These are phyloP conservation scores for Aspergillus oerlinghausenensis DNA, from an alignment of 2,329 filamentous ascomycete species.

Conservation along the genomic window DNA sequence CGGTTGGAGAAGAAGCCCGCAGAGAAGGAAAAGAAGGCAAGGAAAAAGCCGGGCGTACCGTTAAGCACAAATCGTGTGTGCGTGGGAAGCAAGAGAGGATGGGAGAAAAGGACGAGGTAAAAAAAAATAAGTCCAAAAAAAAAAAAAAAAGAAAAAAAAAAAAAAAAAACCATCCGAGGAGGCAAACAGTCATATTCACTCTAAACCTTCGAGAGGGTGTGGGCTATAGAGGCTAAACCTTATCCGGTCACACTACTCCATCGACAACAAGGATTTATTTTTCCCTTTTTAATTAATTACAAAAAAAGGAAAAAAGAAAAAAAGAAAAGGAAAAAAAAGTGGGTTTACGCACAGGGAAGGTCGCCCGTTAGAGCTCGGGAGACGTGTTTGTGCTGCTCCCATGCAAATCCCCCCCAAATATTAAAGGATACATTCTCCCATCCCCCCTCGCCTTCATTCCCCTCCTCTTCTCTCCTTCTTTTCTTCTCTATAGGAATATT, in stretches of 20 bases:
- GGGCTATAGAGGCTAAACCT: neutral
- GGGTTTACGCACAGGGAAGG: slow-evolving; percentile 24
- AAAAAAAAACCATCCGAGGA: neutral
- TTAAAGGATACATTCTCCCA: slow-evolving; percentile 33
- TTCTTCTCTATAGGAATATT: slow-evolving; percentile 31
- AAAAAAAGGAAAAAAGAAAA: slow-evolving; percentile 5
- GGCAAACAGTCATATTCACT: neutral
- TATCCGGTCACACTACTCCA: neutral
- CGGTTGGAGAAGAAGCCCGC: slow-evolving; percentile 10
- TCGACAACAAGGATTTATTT: slow-evolving; percentile 4
- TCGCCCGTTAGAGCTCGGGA: slow-evolving; percentile 26
- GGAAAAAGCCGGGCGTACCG: slow-evolving; percentile 14
- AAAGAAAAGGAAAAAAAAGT: slow-evolving; percentile 18
- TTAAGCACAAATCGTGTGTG: slow-evolving; percentile 17
- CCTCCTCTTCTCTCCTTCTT: slow-evolving; percentile 16
- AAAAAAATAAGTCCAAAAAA: slow-evolving; percentile 7
- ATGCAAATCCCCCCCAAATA: slow-evolving; percentile 29
- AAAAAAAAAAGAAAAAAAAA: slow-evolving; percentile 7
- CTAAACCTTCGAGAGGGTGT: neutral
- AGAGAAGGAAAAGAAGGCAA: slow-evolving; percentile 6
- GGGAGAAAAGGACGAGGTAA: slow-evolving; percentile 3
- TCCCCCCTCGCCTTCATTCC: slow-evolving; percentile 15
- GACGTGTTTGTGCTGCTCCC: slow-evolving; percentile 25
- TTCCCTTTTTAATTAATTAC: neutral
- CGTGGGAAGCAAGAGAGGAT: slow-evolving; percentile 4